phyloP scores from a whole-genome alignment of 495 filamentous ascomycete species.

The Tuber aestivum region DNA sequence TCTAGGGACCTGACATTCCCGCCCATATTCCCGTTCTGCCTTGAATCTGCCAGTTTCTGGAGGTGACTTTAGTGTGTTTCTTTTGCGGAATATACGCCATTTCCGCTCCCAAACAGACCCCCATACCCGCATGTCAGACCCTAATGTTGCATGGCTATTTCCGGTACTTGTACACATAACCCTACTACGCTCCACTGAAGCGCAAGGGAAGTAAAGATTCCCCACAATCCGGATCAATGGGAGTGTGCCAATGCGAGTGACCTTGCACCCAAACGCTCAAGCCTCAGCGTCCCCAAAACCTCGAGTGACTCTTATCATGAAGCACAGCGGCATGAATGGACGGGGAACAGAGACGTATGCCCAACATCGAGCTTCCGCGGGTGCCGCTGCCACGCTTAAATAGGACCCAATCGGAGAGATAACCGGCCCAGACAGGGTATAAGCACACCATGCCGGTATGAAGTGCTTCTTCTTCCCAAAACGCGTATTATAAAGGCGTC shows the following conservation, averaged over 20 bases:
- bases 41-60: background rate
- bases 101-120: background rate
- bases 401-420: background rate
- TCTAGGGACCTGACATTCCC: background rate
- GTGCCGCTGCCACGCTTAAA: background rate
- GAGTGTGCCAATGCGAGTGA: background rate
- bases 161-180: background rate
- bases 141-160: background rate
- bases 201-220: background rate
- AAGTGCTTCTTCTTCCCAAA: background rate
- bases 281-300: background rate
- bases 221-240: background rate
- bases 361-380: background rate
- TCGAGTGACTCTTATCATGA: background rate
- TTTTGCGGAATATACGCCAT: background rate
- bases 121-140: background rate
- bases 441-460: background rate
- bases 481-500: background rate
- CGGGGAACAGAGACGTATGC: background rate
- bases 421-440: background rate
- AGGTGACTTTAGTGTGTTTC: background rate
- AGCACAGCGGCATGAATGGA: background rate
- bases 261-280: background rate
- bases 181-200: background rate
- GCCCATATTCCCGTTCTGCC: background rate